Percentiles rank a stretch among this genome's conserved stretches.
Conservation (phyloP, 2,329 filamentous ascomycete genomes). For the Leptosphaerulina australis region DNA sequence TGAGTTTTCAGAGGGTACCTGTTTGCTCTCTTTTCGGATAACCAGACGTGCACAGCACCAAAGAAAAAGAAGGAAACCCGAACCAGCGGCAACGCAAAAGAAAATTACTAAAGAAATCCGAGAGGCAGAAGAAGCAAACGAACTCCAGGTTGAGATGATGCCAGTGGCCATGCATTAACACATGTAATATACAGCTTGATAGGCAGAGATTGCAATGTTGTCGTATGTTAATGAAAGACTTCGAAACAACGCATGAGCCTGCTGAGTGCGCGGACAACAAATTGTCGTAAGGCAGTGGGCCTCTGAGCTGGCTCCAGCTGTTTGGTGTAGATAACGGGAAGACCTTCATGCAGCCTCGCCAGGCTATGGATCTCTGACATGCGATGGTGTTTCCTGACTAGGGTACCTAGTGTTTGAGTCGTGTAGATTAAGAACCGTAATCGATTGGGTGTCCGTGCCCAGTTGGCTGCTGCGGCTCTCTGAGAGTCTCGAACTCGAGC, state of each 20-base stretch:
- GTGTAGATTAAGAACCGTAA: not conserved
- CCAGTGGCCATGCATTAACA: not conserved
- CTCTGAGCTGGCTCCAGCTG: not conserved
- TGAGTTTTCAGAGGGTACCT: not conserved
- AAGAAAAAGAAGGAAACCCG: conserved; percentile 4
- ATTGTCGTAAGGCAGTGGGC: conserved; percentile 6
- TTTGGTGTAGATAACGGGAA: conserved; percentile 6
- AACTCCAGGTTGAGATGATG: conserved; percentile 2
- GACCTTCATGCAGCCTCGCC: conserved; percentile 5
- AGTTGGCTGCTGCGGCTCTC: conserved; percentile 6
- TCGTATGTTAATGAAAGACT: not conserved
- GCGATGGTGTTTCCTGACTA: not conserved
- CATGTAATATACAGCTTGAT: conserved; percentile 1
- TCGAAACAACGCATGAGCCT: conserved; percentile 11
- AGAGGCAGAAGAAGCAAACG: not conserved
- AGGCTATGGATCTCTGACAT: conserved; percentile 1
- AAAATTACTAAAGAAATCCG: not conserved
- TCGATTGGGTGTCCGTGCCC: conserved; percentile 6
- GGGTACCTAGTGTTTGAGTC: conserved; percentile 6
- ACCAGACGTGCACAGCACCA: conserved; percentile 1
- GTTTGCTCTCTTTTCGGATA: not conserved
- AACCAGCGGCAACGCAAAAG: conserved; percentile 9
- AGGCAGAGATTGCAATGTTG: conserved; percentile 2
- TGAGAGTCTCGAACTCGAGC: conserved; percentile 4
- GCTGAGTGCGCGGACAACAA: conserved; percentile 1